Evolutionary conservation across 257 asterid genomes (phyloP).

Genomic region (Solanum sitiens): DNA sequence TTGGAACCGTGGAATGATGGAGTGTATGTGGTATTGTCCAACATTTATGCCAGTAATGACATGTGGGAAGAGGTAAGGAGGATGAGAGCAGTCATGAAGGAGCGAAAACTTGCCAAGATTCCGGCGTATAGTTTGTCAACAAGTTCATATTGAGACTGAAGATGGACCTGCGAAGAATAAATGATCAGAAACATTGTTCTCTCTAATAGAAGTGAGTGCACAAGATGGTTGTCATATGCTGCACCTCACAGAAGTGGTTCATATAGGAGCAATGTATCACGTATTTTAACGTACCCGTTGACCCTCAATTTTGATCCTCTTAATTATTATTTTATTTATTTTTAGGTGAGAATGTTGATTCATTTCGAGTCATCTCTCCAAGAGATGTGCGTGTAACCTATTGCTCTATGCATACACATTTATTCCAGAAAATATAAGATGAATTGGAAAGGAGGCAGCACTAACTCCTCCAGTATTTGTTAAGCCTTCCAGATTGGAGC

Average conservation of each 20-base stretch:
- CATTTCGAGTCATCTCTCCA: neutral
- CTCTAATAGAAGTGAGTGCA: neutral
- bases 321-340: neutral
- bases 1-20: constrained; percentile 81
- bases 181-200: neutral
- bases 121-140: constrained; percentile 69
- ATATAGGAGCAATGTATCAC: neutral
- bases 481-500: constrained; percentile 54
- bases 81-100: constrained; percentile 51
- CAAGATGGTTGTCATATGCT: neutral
- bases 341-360: neutral
- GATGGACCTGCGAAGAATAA: neutral
- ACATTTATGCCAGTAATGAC: constrained; percentile 69
- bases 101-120: constrained; percentile 43
- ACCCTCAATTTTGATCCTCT: neutral
- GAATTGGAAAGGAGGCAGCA: neutral
- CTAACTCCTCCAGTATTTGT: constrained; percentile 1
- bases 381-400: neutral
- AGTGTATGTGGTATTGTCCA: constrained; percentile 67
- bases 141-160: neutral
- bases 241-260: neutral
- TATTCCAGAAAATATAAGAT: neutral
- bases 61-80: constrained; percentile 76
- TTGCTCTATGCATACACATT: neutral
- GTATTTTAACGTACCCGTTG: neutral